Conservation (phyloP, 441 rosid genomes). For the Gossypium gossypioides region DNA sequence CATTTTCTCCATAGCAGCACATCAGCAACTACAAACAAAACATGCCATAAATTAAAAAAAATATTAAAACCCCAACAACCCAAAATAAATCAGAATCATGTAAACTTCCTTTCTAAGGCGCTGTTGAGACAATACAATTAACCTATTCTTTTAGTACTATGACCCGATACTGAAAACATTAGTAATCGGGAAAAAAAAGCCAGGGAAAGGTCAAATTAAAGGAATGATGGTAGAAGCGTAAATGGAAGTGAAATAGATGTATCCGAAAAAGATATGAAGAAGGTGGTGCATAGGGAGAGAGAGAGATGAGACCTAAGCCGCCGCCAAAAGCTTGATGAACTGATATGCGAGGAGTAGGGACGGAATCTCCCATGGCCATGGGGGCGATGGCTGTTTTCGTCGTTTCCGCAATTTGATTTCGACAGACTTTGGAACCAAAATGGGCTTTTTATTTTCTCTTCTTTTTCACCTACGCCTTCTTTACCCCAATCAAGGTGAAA, state of each 20-base stretch:
- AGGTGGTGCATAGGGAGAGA: background rate
- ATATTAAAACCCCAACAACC: background rate
- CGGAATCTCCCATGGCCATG: conserved; percentile 43
- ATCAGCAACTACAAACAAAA: conserved; percentile 45
- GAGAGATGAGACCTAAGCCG: conserved; percentile 45
- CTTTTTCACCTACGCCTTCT: background rate
- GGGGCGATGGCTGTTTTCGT: conserved; percentile 12
- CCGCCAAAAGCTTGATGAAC: conserved; percentile 57
- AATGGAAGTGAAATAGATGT: conserved; percentile 7
- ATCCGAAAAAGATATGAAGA: background rate
- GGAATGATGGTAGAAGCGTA: background rate
- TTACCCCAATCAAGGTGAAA: background rate
- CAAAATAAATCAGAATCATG: conserved; percentile 3
- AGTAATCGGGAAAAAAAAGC: background rate
- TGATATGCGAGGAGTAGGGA: conserved; percentile 31
- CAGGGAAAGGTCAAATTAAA: background rate
- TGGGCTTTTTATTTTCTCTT: background rate
- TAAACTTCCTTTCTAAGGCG: background rate
- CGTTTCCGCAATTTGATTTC: background rate
- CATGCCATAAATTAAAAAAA: background rate
- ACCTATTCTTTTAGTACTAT: background rate
- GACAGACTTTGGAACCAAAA: background rate
- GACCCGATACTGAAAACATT: background rate
- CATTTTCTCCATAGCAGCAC: conserved; percentile 62
- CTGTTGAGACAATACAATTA: background rate